Percentiles rank a stretch among this genome's conserved stretches.
Evolutionary conservation across 345 rosid genomes (phyloP).

Genomic region (Excoecaria agallocha): DNA sequence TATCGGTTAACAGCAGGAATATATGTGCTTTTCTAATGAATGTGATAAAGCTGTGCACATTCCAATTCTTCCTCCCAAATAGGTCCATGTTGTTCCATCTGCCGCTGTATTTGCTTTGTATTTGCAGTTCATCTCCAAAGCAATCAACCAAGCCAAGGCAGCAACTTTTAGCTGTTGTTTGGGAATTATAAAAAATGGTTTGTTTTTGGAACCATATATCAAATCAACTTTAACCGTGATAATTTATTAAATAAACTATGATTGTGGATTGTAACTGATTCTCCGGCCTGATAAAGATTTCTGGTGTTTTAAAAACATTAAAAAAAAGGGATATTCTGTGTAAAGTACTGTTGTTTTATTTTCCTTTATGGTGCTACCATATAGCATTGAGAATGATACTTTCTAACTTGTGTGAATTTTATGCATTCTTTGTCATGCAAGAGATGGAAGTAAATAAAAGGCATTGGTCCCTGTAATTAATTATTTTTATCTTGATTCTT

Average conservation of each 20-base stretch:
- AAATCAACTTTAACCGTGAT: neutral
- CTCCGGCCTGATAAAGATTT: neutral
- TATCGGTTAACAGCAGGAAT: neutral
- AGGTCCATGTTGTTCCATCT: neutral
- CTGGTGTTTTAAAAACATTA: no score
- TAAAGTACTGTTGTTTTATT: neutral
- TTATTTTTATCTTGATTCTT: neutral
- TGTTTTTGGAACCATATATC: neutral
- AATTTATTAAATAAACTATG: neutral
- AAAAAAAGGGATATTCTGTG: no score
- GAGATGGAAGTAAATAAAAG: neutral
- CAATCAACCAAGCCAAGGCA: neutral
- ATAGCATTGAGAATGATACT: neutral
- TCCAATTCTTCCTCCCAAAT: neutral
- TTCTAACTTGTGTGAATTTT: neutral
- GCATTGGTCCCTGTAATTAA: neutral
- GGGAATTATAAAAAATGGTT: neutral
- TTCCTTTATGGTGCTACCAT: neutral
- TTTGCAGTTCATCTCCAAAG: neutral
- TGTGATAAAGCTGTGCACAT: neutral
- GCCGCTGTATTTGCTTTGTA: neutral
- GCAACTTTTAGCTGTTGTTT: neutral
- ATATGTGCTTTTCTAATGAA: no score
- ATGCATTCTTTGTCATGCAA: neutral
- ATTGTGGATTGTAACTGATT: neutral